Evolutionary conservation across 1,139 yeast genomes (phyloP), one percentile per base, ranked within the genome.

Genomic region (Taiozyma onychis): DNA sequence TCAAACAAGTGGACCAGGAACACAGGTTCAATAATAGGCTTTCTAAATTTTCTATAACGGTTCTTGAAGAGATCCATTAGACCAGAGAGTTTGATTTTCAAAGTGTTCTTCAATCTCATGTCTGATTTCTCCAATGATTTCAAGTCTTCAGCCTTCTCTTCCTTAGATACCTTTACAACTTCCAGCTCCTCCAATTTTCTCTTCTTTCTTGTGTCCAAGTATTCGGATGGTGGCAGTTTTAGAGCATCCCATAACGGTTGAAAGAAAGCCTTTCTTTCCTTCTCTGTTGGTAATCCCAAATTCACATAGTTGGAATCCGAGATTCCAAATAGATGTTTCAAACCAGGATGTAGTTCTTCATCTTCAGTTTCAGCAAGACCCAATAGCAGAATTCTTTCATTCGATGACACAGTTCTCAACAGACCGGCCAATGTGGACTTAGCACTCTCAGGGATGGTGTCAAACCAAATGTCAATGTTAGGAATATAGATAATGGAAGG

Each of bases 401-500:
- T 81, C 26, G 95, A 81, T 28, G 80, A 77, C 44, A 91, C 72
- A 8, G 85, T 78, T 53, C 89, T 75, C 49, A 93, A 71, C 52
- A 91, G 71, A 42, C 89, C 83, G 41, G 81, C 72, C 48, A 93
- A 76, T 0, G 95, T 86, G 1, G 93, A 80, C 56, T 78, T 81
- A 2, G 91, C 88, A 4, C 87, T 75, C 14, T 76, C 80, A 0
- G 90, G 80, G 44, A 89, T 78, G 1, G 88, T 82, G 39, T 73
- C 74, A 51, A 76, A 73, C 93, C 97, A 90, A 5, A 83, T 77
- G 56, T 90, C 93, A 50, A 90, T 72, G 62, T 87, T 87, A 1
- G 99, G 97, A 50, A 93, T 80, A 63, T 80, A 87, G 3, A 95
- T 70, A 11, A 95, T 85, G 14, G 96, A 81, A 1, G 99, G 99